Conservation (phyloP, 176 grass and related monocot genomes). For the Themeda triandra region DNA sequence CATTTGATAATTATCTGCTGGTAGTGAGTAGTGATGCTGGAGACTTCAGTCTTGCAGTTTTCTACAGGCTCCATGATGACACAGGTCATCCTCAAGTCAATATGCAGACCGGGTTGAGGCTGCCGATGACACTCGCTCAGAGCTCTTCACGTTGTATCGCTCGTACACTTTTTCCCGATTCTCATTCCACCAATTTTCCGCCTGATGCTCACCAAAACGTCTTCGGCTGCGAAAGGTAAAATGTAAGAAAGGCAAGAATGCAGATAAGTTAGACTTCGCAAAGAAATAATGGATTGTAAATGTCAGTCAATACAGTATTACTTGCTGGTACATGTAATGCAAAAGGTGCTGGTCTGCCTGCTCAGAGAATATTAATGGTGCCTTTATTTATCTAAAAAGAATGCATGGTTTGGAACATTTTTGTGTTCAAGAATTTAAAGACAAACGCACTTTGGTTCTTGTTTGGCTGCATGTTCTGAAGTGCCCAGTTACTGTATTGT, state of each 20-base stretch:
- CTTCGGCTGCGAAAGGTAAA: slow-evolving; percentile 49
- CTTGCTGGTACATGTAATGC: not conserved
- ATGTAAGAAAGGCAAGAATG: not conserved
- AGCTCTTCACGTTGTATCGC: slow-evolving; percentile 79
- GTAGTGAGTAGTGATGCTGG: not conserved
- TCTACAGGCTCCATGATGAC: not conserved
- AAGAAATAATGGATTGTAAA: not conserved
- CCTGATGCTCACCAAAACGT: slow-evolving; percentile 94
- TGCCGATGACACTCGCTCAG: slow-evolving; percentile 77
- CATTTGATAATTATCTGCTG: not conserved
- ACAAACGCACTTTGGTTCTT: not conserved
- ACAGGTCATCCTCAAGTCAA: slow-evolving; percentile 6
- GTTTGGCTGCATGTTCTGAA: not conserved
- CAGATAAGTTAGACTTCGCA: not conserved
- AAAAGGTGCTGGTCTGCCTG: not conserved
- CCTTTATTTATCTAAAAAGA: not conserved
- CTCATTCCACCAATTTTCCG: slow-evolving; percentile 93
- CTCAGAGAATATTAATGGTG: not conserved
- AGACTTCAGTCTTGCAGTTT: not conserved
- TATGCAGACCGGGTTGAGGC: slow-evolving; percentile 66
- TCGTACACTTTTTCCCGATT: slow-evolving; percentile 91
- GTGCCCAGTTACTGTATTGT: not conserved
- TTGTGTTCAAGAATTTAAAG: not conserved
- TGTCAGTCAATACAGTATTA: not conserved
- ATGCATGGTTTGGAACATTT: not conserved